Conservation (phyloP, 345 rosid genomes). For the Orychophragmus violaceus region DNA sequence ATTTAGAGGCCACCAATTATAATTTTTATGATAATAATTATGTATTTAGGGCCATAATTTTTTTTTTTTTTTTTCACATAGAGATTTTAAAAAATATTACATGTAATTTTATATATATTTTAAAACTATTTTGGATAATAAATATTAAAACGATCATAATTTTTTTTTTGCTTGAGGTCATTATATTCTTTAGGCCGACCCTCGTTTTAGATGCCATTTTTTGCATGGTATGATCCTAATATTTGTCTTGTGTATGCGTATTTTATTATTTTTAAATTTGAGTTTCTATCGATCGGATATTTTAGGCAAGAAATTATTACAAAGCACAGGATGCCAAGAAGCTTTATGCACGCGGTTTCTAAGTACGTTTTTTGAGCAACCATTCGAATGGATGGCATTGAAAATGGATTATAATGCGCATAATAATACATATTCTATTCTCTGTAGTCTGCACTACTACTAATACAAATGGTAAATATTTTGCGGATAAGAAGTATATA, state of each 20-base stretch:
- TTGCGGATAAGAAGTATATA: constrained; percentile 4
- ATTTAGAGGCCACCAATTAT: too few species aligned
- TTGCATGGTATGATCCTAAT: background rate
- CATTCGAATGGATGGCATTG: constrained; percentile 29
- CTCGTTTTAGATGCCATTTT: background rate
- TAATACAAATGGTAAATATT: background rate
- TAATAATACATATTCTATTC: constrained; percentile 17
- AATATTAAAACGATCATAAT: too few species aligned
- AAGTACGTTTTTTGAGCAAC: constrained; percentile 27
- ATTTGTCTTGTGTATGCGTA: background rate
- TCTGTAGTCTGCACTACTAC: background rate
- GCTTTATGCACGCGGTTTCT: constrained; percentile 34
- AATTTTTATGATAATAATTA: too few species aligned
- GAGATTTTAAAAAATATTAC: too few species aligned
- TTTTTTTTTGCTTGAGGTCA: too few species aligned
- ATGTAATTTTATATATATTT: too few species aligned
- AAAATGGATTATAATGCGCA: constrained; percentile 12
- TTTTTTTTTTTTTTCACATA: too few species aligned
- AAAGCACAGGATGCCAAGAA: constrained; percentile 22
- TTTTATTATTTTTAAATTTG: background rate
- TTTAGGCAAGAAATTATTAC: background rate
- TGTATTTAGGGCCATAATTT: too few species aligned
- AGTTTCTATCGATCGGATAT: background rate
- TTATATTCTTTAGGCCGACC: too few species aligned
- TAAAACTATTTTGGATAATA: too few species aligned